These are phyloP conservation scores for Talaromyces ruber DNA, from an alignment of 495 filamentous ascomycete genomes.

Conservation along the genomic window DNA sequence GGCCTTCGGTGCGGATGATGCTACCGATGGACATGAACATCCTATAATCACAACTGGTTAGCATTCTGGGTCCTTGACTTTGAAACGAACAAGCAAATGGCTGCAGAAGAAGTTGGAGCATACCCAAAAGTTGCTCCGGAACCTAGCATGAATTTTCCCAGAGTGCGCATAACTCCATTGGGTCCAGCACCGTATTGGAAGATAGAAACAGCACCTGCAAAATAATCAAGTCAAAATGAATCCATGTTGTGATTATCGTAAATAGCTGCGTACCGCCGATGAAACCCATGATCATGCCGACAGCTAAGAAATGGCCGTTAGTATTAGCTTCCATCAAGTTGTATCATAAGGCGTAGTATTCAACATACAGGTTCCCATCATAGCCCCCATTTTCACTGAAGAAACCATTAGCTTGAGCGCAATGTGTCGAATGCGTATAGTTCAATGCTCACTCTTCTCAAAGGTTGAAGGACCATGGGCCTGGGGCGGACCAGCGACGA, in stretches of 20 bases:
- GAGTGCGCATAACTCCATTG: conserved; percentile 83
- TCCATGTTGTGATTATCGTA: not conserved
- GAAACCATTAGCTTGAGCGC: conserved; percentile 11
- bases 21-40: conserved; percentile 99
- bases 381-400: conserved; percentile 90
- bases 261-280: conserved; percentile 66
- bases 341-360: not conserved
- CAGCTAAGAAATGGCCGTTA: conserved; percentile 47
- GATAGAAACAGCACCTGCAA: conserved; percentile 78
- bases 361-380: conserved; percentile 93
- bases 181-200: conserved; percentile 88
- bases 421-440: not conserved
- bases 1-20: conserved; percentile 79
- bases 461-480: conserved; percentile 67
- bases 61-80: not conserved
- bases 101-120: conserved; percentile 12
- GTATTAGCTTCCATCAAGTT: conserved; percentile 10
- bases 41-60: conserved; percentile 30
- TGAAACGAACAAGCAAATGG: not conserved
- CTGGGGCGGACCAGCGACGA: conserved; percentile 50
- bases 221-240: not conserved
- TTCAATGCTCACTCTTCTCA: conserved; percentile 71
- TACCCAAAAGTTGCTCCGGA: conserved; percentile 96
- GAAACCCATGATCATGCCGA: conserved; percentile 93
- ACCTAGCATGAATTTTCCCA: conserved; percentile 97